Percentiles rank a stretch among this genome's conserved stretches.
Conservation (phyloP, 768 basidiomycete genomes). For the Exidia glandulosa region DNA sequence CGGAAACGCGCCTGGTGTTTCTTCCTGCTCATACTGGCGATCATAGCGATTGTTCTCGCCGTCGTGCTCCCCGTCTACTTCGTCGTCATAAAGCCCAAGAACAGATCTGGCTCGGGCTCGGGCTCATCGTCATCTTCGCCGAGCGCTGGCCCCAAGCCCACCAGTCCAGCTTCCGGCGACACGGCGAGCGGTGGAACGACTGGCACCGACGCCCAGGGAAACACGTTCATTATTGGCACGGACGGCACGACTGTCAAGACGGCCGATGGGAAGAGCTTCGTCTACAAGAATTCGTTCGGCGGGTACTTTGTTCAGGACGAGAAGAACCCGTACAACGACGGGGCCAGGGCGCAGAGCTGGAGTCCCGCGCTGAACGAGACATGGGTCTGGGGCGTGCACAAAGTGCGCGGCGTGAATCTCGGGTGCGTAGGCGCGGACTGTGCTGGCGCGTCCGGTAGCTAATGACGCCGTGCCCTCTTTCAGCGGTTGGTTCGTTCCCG, state of each 20-base stretch:
- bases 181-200: constrained; percentile 5
- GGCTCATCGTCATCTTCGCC: too few relatives aligned
- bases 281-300: constrained; percentile 72
- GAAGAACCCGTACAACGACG: constrained; percentile 73
- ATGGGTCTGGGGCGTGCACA: constrained; percentile 67
- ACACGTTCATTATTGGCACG: constrained; percentile 51
- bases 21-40: neutral
- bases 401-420: constrained; percentile 75
- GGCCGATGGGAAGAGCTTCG: constrained; percentile 77
- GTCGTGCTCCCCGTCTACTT: constrained; percentile 61
- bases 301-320: constrained; percentile 85
- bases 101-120: constrained; percentile 8
- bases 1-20: neutral
- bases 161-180: neutral
- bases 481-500: constrained; percentile 76
- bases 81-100: constrained; percentile 40
- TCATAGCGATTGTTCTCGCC: constrained; percentile 33
- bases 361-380: constrained; percentile 73
- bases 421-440: constrained; percentile 23
- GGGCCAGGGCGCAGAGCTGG: constrained; percentile 74
- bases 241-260: constrained; percentile 69
- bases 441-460: neutral
- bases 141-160: neutral
- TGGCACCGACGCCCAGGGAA: constrained; percentile 10
- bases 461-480: neutral